phyloP scores from a whole-genome alignment of 805 yeast genomes.

The Kodamaea hsintzibuensis region DNA sequence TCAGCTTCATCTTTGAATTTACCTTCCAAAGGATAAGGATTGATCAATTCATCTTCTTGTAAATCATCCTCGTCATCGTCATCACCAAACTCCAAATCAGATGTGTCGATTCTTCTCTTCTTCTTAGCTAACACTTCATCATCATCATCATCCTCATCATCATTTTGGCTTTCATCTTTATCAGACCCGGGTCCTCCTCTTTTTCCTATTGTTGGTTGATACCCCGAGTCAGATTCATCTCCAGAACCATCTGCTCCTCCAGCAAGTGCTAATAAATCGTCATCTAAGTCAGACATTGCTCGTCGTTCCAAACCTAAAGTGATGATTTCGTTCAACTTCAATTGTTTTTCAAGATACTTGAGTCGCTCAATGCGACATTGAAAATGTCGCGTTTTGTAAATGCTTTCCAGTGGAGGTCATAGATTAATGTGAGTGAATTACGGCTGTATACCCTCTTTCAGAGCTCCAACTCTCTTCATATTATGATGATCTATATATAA shows the following conservation, averaged over 20 bases:
- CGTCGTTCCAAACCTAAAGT: not conserved
- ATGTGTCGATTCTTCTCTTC: conserved; percentile 14
- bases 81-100: conserved; percentile 30
- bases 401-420: too few species aligned
- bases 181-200: conserved; percentile 23
- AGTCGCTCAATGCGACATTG: not conserved
- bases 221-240: conserved; percentile 47
- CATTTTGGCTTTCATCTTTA: conserved; percentile 18
- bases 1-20: conserved; percentile 85
- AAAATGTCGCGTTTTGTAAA: not conserved
- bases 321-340: not conserved
- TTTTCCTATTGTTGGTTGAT: conserved; percentile 24
- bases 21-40: conserved; percentile 94
- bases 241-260: conserved; percentile 45
- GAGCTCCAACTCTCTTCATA: too few species aligned
- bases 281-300: conserved; percentile 81
- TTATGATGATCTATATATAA: too few species aligned
- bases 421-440: too few species aligned
- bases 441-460: too few species aligned
- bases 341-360: not conserved
- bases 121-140: conserved; percentile 11
- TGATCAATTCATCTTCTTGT: conserved; percentile 42
- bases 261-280: conserved; percentile 94
- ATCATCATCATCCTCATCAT: conserved; percentile 21
- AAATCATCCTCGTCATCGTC: conserved; percentile 30